Percentiles rank a stretch among this genome's conserved stretches.
Evolutionary conservation across 352 stramenopile species (phyloP).

Genomic region (Phytophthora kernoviae): DNA sequence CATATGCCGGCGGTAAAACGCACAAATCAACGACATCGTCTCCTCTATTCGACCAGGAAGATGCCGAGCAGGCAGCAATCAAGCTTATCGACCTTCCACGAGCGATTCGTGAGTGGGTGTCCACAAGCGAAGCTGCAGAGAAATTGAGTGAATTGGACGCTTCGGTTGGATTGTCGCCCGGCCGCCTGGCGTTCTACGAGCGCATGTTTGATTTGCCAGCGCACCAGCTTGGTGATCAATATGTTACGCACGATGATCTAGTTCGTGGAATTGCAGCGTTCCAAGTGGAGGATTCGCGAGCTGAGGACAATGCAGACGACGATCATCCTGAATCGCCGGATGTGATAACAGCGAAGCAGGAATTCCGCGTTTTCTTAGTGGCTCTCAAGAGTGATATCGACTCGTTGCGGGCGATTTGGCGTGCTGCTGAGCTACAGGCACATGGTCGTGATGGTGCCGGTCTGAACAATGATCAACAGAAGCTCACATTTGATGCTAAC

Average conservation of each 20-base stretch:
- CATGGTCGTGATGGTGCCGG: constrained; percentile 32
- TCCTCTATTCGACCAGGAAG: constrained; percentile 13
- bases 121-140: constrained; percentile 15
- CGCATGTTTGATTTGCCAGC: constrained; percentile 56
- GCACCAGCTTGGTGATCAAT: constrained; percentile 42
- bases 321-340: constrained; percentile 26
- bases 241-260: constrained; percentile 74
- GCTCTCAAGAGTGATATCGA: constrained; percentile 57
- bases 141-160: constrained; percentile 9
- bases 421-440: constrained; percentile 67
- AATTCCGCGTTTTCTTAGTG: constrained; percentile 51
- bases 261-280: constrained; percentile 55
- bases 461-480: constrained; percentile 34
- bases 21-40: constrained; percentile 3
- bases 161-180: constrained; percentile 15
- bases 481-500: constrained; percentile 73
- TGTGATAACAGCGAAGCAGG: constrained; percentile 28
- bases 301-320: constrained; percentile 19
- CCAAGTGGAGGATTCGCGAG: constrained; percentile 30
- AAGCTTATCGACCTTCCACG: constrained; percentile 52
- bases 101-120: constrained; percentile 50
- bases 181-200: constrained; percentile 41
- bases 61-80: constrained; percentile 44
- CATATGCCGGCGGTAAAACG: constrained; percentile 18
- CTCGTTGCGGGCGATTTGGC: constrained; percentile 67